Percentiles rank a stretch among this genome's conserved stretches.
Evolutionary conservation across 768 basidiomycete species (phyloP).

Genomic region (Boletus eberwhitei): DNA sequence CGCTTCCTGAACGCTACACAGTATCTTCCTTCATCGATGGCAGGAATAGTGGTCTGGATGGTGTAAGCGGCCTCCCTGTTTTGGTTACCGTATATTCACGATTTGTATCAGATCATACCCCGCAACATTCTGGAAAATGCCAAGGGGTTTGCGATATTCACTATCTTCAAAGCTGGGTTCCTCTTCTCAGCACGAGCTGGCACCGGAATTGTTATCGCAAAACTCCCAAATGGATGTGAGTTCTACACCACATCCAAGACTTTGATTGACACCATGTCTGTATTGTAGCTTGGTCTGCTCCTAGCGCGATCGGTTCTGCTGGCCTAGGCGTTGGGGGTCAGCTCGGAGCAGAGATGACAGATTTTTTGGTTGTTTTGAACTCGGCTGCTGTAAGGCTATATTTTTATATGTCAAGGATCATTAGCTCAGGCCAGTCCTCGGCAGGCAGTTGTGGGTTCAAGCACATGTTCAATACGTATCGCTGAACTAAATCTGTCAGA

Average conservation of each 20-base stretch:
- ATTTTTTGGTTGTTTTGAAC: conserved; percentile 88
- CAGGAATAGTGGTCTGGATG: conserved; percentile 81
- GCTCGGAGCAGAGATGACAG: conserved; percentile 82
- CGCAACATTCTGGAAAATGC: conserved; percentile 53
- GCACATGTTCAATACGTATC: not conserved
- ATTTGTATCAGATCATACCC: conserved; percentile 47
- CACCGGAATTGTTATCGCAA: conserved; percentile 86
- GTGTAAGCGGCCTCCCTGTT: conserved; percentile 38
- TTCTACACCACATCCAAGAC: conserved; percentile 8
- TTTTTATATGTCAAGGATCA: conserved; percentile 1
- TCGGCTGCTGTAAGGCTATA: conserved; percentile 57
- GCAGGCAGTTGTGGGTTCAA: conserved; percentile 59
- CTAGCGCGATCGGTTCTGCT: conserved; percentile 91
- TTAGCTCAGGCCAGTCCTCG: not conserved
- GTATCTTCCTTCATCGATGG: conserved; percentile 83
- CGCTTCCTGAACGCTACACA: conserved; percentile 28
- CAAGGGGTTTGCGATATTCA: conserved; percentile 86
- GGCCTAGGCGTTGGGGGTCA: conserved; percentile 88
- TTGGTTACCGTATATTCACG: not conserved
- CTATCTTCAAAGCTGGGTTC: conserved; percentile 71
- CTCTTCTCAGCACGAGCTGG: conserved; percentile 76
- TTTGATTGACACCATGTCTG: conserved; percentile 21
- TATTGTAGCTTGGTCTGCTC: conserved; percentile 90
- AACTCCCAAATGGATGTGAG: conserved; percentile 76
- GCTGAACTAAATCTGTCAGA: conserved; percentile 37